A percentile compares a stretch with the other conserved stretches of the same genome.
Evolutionary conservation across 345 rosid genomes (phyloP).

Genomic region (Ceriops decandra): DNA sequence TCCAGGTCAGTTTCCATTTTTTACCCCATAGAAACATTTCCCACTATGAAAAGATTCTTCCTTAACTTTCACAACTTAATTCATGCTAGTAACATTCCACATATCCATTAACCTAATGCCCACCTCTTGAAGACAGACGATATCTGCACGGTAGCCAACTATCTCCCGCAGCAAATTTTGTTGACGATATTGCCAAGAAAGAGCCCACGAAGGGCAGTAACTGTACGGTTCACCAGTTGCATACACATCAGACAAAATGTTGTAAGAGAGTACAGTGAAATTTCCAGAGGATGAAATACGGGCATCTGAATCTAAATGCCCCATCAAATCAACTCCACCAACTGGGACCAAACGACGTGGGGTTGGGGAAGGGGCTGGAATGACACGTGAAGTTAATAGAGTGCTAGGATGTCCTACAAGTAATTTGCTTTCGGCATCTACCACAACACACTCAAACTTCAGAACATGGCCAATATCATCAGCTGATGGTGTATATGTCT

Average conservation of each 20-base stretch:
- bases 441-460: conserved; percentile 87
- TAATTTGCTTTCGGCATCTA: conserved; percentile 71
- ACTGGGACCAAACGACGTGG: conserved; percentile 89
- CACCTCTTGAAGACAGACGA: conserved; percentile 98
- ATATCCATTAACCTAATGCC: not conserved
- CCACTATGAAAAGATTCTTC: not conserved
- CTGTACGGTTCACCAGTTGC: conserved; percentile 78
- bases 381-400: conserved; percentile 82
- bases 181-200: conserved; percentile 92
- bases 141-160: conserved; percentile 85
- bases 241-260: conserved; percentile 76
- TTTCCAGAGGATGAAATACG: conserved; percentile 64
- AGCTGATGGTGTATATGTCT: conserved; percentile 89
- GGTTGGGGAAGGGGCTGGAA: conserved; percentile 93
- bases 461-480: conserved; percentile 91
- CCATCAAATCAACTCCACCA: conserved; percentile 54
- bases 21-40: not conserved
- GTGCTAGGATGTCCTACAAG: conserved; percentile 63
- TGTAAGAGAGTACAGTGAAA: conserved; percentile 89
- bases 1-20: not conserved
- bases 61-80: not conserved
- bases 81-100: not conserved
- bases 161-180: conserved; percentile 90
- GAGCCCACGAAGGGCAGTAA: conserved; percentile 98
- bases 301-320: conserved; percentile 64